These are phyloP conservation scores for Saccharata proteae DNA, from an alignment of 2,329 filamentous ascomycete genomes.

Conservation along the genomic window DNA sequence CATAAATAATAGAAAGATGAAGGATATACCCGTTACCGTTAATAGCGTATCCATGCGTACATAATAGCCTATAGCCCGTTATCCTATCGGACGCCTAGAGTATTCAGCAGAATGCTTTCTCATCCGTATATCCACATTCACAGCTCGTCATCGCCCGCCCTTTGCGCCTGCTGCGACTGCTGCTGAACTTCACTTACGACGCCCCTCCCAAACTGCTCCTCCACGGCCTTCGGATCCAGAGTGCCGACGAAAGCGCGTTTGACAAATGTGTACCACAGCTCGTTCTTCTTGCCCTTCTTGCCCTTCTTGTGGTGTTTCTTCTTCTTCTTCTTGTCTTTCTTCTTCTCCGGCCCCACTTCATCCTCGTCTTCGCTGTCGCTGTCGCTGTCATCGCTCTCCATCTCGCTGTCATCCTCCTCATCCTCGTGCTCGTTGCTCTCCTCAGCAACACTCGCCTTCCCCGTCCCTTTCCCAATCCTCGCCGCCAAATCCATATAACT, in stretches of 20 bases:
- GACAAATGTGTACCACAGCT: constrained; percentile 68
- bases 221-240: constrained; percentile 52
- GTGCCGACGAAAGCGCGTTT: constrained; percentile 69
- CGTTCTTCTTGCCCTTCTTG: constrained; percentile 36
- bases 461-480: constrained; percentile 47
- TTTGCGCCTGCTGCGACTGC: too few species aligned
- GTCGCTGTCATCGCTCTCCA: constrained; percentile 18
- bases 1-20: too few species aligned
- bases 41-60: too few species aligned
- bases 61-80: too few species aligned
- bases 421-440: constrained; percentile 8
- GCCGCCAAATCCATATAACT: constrained; percentile 71
- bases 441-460: constrained; percentile 7
- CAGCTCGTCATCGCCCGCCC: too few species aligned
- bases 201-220: constrained; percentile 22
- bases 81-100: too few species aligned
- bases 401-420: constrained; percentile 16
- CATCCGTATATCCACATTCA: too few species aligned
- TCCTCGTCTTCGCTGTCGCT: constrained; percentile 14
- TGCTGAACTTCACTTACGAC: neutral
- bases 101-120: too few species aligned
- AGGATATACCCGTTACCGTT: too few species aligned
- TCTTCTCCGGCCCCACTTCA: constrained; percentile 23
- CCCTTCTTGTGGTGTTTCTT: constrained; percentile 40
- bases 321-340: constrained; percentile 37